A percentile compares a stretch with the other conserved stretches of the same genome.
These are phyloP conservation scores for Mycena metata DNA, from an alignment of 768 basidiomycete species.

Conservation along the genomic window DNA sequence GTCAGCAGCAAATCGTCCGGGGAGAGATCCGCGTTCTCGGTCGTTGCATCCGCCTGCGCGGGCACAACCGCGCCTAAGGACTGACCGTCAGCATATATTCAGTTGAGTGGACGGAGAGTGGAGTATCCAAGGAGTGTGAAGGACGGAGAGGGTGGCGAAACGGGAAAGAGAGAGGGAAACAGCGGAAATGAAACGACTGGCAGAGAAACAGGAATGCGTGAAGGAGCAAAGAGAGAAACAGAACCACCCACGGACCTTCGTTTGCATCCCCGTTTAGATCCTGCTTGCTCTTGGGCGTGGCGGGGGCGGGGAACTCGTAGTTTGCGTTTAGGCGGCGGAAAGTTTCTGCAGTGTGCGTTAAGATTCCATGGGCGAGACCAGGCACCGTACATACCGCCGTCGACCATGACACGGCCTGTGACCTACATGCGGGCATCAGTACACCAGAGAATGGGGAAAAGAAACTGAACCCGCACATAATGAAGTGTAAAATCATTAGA, in stretches of 20 bases:
- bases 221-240: slow-evolving; percentile 31
- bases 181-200: slow-evolving; percentile 16
- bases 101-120: too few relatives aligned
- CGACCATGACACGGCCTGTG: slow-evolving; percentile 72
- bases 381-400: slow-evolving; percentile 56
- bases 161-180: neutral
- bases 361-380: slow-evolving; percentile 1
- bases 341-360: slow-evolving; percentile 47
- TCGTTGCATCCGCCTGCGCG: slow-evolving; percentile 29
- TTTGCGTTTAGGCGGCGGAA: slow-evolving; percentile 68
- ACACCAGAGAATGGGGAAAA: neutral
- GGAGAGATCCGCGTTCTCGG: slow-evolving; percentile 48
- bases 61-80: slow-evolving; percentile 41
- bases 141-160: neutral
- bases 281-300: slow-evolving; percentile 44
- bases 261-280: slow-evolving; percentile 34
- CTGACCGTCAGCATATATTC: neutral
- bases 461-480: slow-evolving; percentile 55
- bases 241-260: too few relatives aligned
- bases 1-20: slow-evolving; percentile 70
- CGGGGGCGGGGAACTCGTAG: slow-evolving; percentile 59
- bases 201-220: slow-evolving; percentile 27
- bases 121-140: too few relatives aligned
- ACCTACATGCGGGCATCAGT: slow-evolving; percentile 51
- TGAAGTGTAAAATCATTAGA: too few relatives aligned